phyloP scores from a whole-genome alignment of 768 basidiomycete species.

The Erythrobasidium yunnanense region DNA sequence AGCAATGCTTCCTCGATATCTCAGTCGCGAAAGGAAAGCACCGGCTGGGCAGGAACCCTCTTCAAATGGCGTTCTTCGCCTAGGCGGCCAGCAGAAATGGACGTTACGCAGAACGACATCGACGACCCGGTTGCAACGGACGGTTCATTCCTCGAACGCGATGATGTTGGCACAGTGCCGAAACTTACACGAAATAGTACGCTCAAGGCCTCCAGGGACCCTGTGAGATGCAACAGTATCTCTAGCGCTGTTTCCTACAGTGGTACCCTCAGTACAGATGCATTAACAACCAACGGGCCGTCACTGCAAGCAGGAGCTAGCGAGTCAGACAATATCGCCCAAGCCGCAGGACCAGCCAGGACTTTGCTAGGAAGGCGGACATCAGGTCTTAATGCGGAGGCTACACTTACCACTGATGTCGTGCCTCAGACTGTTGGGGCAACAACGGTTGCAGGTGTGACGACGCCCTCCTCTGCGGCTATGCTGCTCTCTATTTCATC shows the following conservation, averaged over 20 bases:
- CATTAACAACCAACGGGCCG: neutral
- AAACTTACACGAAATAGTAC: neutral
- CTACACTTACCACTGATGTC: neutral
- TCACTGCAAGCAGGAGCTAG: neutral
- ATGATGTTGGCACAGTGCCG: neutral
- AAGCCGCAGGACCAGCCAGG: neutral
- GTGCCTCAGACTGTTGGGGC: slow-evolving; percentile 1
- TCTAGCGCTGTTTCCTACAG: neutral
- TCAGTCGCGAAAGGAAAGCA: neutral
- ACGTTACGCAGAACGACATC: neutral
- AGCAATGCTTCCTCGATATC: slow-evolving; percentile 1
- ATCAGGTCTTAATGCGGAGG: slow-evolving; percentile 16
- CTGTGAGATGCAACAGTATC: too few relatives aligned
- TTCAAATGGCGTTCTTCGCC: slow-evolving; percentile 7
- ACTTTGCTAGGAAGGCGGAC: neutral
- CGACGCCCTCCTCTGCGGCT: neutral
- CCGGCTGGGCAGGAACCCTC: slow-evolving; percentile 18
- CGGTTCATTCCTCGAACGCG: neutral
- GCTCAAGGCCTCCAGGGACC: neutral
- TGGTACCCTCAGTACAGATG: neutral
- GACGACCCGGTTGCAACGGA: neutral
- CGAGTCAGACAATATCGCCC: neutral
- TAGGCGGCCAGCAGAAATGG: neutral
- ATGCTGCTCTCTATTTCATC: neutral
- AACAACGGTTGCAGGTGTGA: neutral